Evolutionary conservation across 2,329 filamentous ascomycete genomes (phyloP).

Genomic region (Colletotrichum incanum): DNA sequence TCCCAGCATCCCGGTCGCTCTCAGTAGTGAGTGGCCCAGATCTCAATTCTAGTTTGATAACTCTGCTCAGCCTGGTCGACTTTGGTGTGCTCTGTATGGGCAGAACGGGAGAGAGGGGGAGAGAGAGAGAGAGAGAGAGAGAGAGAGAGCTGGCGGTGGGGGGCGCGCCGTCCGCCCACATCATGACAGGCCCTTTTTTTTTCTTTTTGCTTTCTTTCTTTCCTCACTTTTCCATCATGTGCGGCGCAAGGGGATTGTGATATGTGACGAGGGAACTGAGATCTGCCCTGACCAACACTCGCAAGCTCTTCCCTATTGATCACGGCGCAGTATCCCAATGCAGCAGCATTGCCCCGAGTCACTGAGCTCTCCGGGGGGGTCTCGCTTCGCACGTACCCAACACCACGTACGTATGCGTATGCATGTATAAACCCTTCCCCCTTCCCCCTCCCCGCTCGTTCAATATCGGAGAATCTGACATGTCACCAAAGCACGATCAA

Average conservation of each 20-base stretch:
- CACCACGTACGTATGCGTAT: background rate
- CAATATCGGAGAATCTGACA: slow-evolving; percentile 28
- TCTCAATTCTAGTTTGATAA: slow-evolving; percentile 4
- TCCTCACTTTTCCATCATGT: slow-evolving; percentile 22
- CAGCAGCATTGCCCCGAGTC: slow-evolving; percentile 28
- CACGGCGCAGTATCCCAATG: slow-evolving; percentile 38
- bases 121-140: no score
- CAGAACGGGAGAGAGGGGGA: background rate
- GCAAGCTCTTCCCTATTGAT: slow-evolving; percentile 44
- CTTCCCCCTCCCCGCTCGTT: no score
- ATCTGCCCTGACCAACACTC: slow-evolving; percentile 31
- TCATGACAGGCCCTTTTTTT: slow-evolving; percentile 2
- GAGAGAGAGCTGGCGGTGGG: no score
- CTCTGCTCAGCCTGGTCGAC: slow-evolving; percentile 18
- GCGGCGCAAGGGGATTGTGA: slow-evolving; percentile 25
- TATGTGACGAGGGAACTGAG: slow-evolving; percentile 35
- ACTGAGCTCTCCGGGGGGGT: slow-evolving; percentile 16
- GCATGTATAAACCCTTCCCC: no score
- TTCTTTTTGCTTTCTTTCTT: slow-evolving; percentile 16
- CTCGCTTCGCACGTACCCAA: background rate
- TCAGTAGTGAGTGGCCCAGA: slow-evolving; percentile 7
- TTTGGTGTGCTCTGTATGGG: slow-evolving; percentile 19
- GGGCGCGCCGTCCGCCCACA: background rate
- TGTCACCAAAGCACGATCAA: slow-evolving; percentile 40
- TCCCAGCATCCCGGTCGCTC: slow-evolving; percentile 24